Percentiles rank a stretch among this genome's conserved stretches.
Evolutionary conservation across 2,329 filamentous ascomycete species (phyloP).

Genomic region (Trichoderma sp.): DNA sequence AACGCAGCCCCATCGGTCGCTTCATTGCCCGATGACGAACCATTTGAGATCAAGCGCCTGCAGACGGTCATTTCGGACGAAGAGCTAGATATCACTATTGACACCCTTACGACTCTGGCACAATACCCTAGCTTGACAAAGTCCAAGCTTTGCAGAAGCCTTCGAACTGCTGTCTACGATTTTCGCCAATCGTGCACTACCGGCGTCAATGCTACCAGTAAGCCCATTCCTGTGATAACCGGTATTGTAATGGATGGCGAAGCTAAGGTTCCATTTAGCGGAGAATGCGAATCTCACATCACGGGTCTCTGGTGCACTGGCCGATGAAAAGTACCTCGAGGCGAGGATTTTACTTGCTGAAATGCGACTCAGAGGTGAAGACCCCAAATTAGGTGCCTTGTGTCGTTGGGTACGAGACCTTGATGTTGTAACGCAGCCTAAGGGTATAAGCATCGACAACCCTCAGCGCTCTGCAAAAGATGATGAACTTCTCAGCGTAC

Average conservation of each 20-base stretch:
- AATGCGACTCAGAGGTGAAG: conserved; percentile 65
- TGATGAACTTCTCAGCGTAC: conserved; percentile 55
- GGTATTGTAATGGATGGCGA: not conserved
- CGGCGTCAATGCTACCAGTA: conserved; percentile 58
- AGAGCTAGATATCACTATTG: conserved; percentile 65
- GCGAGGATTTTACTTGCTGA: conserved; percentile 64
- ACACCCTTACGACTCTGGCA: conserved; percentile 59
- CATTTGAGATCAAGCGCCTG: conserved; percentile 48
- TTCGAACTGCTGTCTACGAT: conserved; percentile 65
- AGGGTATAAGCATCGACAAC: conserved; percentile 35
- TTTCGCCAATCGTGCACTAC: conserved; percentile 69
- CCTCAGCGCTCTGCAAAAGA: conserved; percentile 45
- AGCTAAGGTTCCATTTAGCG: conserved; percentile 24
- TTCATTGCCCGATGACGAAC: conserved; percentile 38
- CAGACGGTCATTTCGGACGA: conserved; percentile 58
- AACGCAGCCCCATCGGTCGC: conserved; percentile 36
- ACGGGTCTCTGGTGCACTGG: conserved; percentile 62
- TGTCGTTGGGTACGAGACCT: conserved; percentile 72
- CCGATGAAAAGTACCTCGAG: conserved; percentile 64
- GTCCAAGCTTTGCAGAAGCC: conserved; percentile 64
- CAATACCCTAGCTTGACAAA: conserved; percentile 63
- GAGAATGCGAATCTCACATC: conserved; percentile 63
- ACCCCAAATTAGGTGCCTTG: conserved; percentile 65
- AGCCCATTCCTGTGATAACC: not conserved
- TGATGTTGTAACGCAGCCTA: conserved; percentile 61